Base-by-base conservation (phyloP, 176 grass and related monocot genomes). In the Aegilops bicornis region DNA sequence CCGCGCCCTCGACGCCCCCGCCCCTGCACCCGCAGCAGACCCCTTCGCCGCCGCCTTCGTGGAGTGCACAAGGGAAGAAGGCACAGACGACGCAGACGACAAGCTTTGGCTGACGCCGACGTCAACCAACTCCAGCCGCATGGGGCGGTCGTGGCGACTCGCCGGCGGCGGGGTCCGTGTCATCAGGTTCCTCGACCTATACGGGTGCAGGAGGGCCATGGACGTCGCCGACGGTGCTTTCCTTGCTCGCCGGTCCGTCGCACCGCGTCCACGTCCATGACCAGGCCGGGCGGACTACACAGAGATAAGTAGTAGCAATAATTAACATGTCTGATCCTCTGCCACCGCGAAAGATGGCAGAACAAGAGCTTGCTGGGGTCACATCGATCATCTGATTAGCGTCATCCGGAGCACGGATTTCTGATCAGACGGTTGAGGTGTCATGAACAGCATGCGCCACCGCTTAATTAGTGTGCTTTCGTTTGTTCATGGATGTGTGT, bases 141-240 rank as follows among this genome's bases (percentile, higher is more conserved):
- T n/a, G 29, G 70, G 15, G 1, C 47, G 75, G 4, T 80, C 67
- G 39, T 71, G 91, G 84, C 36, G 79, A 11, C 27, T 73, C 22
- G 3, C 30, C 9, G 29, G 15, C 13, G 48, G 76, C 37, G 48
- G 68, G 0, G 3, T 66, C 74, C 50, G 50, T 54, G 50, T 54
- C 50, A 43, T 88, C 61, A 87, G 79, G 3, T 78, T 95, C 22
- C 69, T 93, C 17, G 91, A 93, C 83, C 74, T 95, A 14, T 89
- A 93, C 58, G 88, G 93, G 20, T 98, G 96, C 77, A 98, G 93
- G 88, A 84, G 81, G 8, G 83, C 96, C 88, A 78, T 91, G 33
- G 89, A 84, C 0, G 89, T 95, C 19, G 86, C 90, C 24, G 93
- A 93, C 43, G 81, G 76, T 25, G 83, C 63, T 17, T 68, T 93